Conservation (phyloP, 2,329 filamentous ascomycete genomes). For the Acrocalymma vagum region DNA sequence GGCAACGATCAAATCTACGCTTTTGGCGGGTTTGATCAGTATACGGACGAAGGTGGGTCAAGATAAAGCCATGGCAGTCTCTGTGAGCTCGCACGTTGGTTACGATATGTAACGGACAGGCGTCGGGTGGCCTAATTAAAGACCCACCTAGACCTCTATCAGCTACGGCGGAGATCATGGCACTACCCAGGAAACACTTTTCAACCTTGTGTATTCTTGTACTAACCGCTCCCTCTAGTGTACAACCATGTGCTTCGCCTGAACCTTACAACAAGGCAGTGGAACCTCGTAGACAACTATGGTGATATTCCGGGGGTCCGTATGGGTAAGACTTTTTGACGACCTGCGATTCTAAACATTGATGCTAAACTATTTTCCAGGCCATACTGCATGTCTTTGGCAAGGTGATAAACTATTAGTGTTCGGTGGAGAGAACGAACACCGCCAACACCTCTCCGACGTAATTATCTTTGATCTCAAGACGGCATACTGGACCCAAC, state of each 20-base stretch:
- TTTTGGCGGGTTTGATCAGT: slow-evolving; percentile 98
- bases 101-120: too few relatives aligned
- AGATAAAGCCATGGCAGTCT: background rate
- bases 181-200: too few relatives aligned
- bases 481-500: slow-evolving; percentile 94
- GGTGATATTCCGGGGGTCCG: slow-evolving; percentile 96
- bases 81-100: slow-evolving; percentile 1
- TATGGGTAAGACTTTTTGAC: slow-evolving; percentile 73
- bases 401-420: slow-evolving; percentile 95
- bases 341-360: background rate
- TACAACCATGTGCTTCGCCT: slow-evolving; percentile 96
- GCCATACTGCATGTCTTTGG: slow-evolving; percentile 94
- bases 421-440: slow-evolving; percentile 97
- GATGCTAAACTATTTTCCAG: slow-evolving; percentile 57
- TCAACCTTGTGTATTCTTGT: slow-evolving; percentile 1
- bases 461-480: slow-evolving; percentile 95
- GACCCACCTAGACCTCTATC: too few relatives aligned
- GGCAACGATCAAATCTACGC: slow-evolving; percentile 97
- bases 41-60: slow-evolving; percentile 82
- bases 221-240: slow-evolving; percentile 56
- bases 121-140: too few relatives aligned
- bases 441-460: slow-evolving; percentile 93
- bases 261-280: slow-evolving; percentile 87
- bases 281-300: slow-evolving; percentile 97
- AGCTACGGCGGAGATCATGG: too few relatives aligned